A percentile compares a stretch with the other conserved stretches of the same genome.
These are phyloP conservation scores for Pyrenochaeta sp. DNA, from an alignment of 2,329 filamentous ascomycete genomes.

Conservation along the genomic window DNA sequence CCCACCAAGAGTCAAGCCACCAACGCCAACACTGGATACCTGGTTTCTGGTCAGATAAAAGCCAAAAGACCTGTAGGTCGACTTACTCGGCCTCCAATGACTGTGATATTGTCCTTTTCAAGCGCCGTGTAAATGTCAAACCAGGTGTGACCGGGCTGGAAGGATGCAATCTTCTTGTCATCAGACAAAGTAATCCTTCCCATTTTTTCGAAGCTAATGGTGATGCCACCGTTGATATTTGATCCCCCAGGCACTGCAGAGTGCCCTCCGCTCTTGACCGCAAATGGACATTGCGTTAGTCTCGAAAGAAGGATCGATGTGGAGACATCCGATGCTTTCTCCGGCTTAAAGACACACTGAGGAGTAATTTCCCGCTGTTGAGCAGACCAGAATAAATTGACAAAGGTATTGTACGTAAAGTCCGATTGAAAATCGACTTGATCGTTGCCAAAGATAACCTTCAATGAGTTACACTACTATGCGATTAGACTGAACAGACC, in stretches of 20 bases:
- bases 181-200: slow-evolving; percentile 33
- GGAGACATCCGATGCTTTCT: slow-evolving; percentile 18
- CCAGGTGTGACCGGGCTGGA: slow-evolving; percentile 49
- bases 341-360: slow-evolving; percentile 25
- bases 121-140: slow-evolving; percentile 43
- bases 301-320: slow-evolving; percentile 22
- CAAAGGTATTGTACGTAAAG: slow-evolving; percentile 26
- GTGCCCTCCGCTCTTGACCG: slow-evolving; percentile 57
- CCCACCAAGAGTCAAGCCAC: slow-evolving; percentile 34
- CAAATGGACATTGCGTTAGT: slow-evolving; percentile 47
- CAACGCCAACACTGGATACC: slow-evolving; percentile 30
- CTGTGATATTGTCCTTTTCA: slow-evolving; percentile 28
- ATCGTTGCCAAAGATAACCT: slow-evolving; percentile 21
- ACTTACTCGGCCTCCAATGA: slow-evolving; percentile 42
- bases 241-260: slow-evolving; percentile 51
- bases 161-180: slow-evolving; percentile 34
- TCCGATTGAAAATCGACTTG: slow-evolving; percentile 19
- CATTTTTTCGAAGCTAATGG: slow-evolving; percentile 51
- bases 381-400: slow-evolving; percentile 20
- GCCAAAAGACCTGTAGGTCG: neutral
- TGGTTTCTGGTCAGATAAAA: neutral
- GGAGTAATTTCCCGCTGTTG: slow-evolving; percentile 23
- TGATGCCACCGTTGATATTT: slow-evolving; percentile 54
- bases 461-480: slow-evolving; percentile 30
- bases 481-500: neutral